Evolutionary conservation across 495 filamentous ascomycete species (phyloP).

Genomic region (Xylaria nigripes): DNA sequence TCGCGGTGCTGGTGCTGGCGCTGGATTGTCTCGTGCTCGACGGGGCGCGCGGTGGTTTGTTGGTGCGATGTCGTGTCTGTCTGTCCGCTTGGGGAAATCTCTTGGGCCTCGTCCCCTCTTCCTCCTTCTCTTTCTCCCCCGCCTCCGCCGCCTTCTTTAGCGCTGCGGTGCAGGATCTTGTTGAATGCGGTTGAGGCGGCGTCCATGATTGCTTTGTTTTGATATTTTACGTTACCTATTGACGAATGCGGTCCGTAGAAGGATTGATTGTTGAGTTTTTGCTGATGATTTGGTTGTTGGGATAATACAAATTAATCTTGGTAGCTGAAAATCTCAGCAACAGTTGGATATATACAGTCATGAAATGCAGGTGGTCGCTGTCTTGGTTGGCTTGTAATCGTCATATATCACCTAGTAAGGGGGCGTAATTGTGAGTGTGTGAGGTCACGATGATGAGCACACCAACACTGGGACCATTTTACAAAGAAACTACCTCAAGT

Average conservation of each 20-base stretch:
- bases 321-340: too few species aligned
- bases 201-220: slow-evolving; percentile 4
- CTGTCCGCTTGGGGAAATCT: background rate
- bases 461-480: background rate
- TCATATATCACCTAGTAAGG: background rate
- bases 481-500: background rate
- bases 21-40: slow-evolving; percentile 15
- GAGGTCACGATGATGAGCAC: background rate
- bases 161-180: background rate
- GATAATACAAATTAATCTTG: too few species aligned
- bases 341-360: background rate
- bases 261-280: too few species aligned
- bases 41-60: background rate
- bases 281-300: too few species aligned
- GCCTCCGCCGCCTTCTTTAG: background rate
- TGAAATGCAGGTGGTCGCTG: background rate
- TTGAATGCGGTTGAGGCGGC: slow-evolving; percentile 8
- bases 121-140: too few species aligned
- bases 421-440: background rate
- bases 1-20: slow-evolving; percentile 11
- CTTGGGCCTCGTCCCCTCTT: background rate
- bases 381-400: background rate
- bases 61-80: background rate
- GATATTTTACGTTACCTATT: too few species aligned
- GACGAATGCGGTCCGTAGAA: too few species aligned